Evolutionary conservation across 768 basidiomycete genomes (phyloP).

Genomic region (Auriscalpium microsporum): DNA sequence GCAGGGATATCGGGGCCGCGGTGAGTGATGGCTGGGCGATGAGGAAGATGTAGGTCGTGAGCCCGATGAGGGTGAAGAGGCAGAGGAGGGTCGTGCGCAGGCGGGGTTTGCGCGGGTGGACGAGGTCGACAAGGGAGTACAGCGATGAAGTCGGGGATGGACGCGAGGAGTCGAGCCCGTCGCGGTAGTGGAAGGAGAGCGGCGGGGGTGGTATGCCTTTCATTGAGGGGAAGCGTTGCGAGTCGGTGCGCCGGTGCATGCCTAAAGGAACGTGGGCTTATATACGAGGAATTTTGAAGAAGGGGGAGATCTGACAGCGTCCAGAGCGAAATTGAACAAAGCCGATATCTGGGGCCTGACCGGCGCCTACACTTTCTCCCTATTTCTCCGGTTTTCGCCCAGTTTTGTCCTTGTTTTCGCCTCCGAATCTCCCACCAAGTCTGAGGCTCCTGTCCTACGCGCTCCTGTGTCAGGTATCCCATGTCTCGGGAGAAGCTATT

Average conservation of each 20-base stretch:
- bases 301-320: background rate
- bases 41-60: constrained; percentile 12
- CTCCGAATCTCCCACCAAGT: too few species aligned
- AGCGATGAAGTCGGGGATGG: background rate
- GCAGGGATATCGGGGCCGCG: background rate
- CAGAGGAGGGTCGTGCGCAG: constrained; percentile 11
- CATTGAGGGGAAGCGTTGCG: constrained; percentile 2
- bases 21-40: constrained; percentile 6
- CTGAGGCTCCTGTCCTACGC: too few species aligned
- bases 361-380: background rate
- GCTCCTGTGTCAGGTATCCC: too few species aligned
- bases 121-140: constrained; percentile 2
- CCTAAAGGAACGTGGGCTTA: constrained; percentile 3
- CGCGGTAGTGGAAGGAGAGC: background rate
- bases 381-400: background rate
- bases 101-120: constrained; percentile 11
- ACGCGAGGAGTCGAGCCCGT: background rate
- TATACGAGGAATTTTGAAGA: background rate
- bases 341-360: background rate
- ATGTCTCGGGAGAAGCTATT: too few species aligned
- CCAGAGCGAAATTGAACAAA: too few species aligned
- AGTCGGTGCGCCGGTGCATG: constrained; percentile 11
- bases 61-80: constrained; percentile 4
- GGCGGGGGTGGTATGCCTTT: constrained; percentile 1
- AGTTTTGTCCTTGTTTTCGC: background rate